Evolutionary conservation across 225 moss, liverwort and hornwort genomes (phyloP), one percentile per base, ranked within the genome.

Genomic region (Straminergon stramineum): DNA sequence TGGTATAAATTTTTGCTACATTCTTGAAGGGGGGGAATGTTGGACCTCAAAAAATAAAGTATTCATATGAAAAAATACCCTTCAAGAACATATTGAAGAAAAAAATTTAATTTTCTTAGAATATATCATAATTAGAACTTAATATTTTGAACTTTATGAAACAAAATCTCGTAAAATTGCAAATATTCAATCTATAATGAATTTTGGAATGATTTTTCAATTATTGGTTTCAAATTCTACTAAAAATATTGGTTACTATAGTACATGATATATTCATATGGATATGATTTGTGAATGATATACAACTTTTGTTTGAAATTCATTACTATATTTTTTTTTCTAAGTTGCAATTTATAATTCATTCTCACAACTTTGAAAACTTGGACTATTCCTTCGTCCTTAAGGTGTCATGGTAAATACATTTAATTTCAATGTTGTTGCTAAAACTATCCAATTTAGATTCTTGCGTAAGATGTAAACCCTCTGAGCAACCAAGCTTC

Each of bases 31-130:
- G 48, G 48, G 48, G 48, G 48, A 48, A 48, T 48, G 8, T 23
- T 70, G 7, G 7, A 70, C 23, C 8, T 70, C n/a, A 39, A 70
- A 23, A n/a, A n/a, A 20, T 39, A 70, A 24, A n/a, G 14, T 1
- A 1, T 24, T 39, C 0, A 39, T 1, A 22, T n/a, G 0, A n/a
- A 22, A n/a, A 68, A n/a, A 23, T 39, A 22, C 4, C 7, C 2
- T 70, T 70, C 39, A 39, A 7, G 23, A 24, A 39, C 1, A 4
- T 24, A 24, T 39, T 70, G 70, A 70, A 39, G 24, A 13, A 39
- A 39, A 35, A 23, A 60, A 17, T 52, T 10, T 23, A n/a, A n/a
- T n/a, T n/a, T n/a, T n/a, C n/a, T n/a, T 13, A 13, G 6, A 14
- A 24, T 13, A 71, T 1, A 39, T 24, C 5, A 24, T 41, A 71